These are phyloP conservation scores for Triticum urartu DNA, from an alignment of 176 grass and related monocot genomes.

Conservation along the genomic window DNA sequence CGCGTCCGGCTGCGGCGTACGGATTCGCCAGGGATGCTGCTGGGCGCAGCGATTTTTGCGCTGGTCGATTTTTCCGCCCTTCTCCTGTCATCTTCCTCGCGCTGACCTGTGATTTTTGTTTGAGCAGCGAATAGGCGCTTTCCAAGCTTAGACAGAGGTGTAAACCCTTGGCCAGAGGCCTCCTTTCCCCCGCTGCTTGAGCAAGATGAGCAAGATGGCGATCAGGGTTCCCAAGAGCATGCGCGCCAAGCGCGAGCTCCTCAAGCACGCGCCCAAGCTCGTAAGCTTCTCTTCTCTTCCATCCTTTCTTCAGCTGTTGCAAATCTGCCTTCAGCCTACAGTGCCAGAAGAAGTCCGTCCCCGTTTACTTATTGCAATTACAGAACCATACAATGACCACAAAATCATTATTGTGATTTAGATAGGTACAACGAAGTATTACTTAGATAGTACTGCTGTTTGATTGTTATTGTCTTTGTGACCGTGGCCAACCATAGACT, in stretches of 20 bases:
- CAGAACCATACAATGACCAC: not conserved
- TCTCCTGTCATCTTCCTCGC: not conserved
- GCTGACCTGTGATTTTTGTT: not conserved
- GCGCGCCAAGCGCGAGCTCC: constrained; percentile 64
- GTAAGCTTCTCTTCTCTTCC: constrained; percentile 35
- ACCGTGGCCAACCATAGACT: not conserved
- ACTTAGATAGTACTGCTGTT: not conserved
- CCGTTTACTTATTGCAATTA: not conserved
- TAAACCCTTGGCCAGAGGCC: not conserved
- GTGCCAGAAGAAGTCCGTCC: not conserved
- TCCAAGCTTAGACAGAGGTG: not conserved
- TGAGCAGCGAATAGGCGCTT: not conserved
- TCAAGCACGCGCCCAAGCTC: constrained; percentile 78
- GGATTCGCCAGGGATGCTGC: too few species aligned
- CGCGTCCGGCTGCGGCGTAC: too few species aligned
- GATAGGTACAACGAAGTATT: not conserved
- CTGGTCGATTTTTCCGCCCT: not conserved
- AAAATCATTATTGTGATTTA: not conserved
- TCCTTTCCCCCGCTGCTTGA: not conserved
- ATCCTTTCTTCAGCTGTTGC: not conserved
- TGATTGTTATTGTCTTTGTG: not conserved
- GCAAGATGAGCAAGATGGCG: constrained; percentile 37
- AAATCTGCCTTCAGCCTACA: not conserved
- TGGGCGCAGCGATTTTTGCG: too few species aligned
- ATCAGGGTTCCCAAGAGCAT: constrained; percentile 65